Percentiles rank a stretch among this genome's conserved stretches.
These are phyloP conservation scores for Silybum marianum DNA, from an alignment of 129 eudicot species.

Conservation along the genomic window DNA sequence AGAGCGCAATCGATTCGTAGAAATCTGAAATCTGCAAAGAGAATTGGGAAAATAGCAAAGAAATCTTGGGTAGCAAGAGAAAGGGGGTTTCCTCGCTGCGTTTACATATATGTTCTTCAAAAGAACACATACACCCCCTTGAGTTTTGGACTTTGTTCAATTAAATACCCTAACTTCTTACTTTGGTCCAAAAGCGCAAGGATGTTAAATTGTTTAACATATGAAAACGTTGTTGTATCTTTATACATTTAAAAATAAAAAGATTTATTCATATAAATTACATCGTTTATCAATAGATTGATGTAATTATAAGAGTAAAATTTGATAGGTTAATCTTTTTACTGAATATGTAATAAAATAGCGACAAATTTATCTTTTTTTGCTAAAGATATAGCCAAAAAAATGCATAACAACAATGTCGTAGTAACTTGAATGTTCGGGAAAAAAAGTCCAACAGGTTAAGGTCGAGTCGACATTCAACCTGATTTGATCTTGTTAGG, in stretches of 20 bases:
- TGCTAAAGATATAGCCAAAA: too few relatives aligned
- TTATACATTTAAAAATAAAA: too few relatives aligned
- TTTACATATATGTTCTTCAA: slow-evolving; percentile 7
- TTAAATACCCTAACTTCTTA: slow-evolving; percentile 6
- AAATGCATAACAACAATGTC: not conserved
- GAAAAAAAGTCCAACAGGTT: not conserved
- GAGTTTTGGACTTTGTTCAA: slow-evolving; percentile 3
- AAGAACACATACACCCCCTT: slow-evolving; percentile 2
- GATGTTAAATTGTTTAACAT: not conserved
- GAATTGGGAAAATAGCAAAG: slow-evolving; percentile 13
- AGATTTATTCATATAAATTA: too few relatives aligned
- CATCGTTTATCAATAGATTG: too few relatives aligned
- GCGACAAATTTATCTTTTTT: too few relatives aligned
- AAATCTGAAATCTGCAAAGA: slow-evolving; percentile 6
- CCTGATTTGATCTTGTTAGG: not conserved
- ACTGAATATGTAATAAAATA: too few relatives aligned
- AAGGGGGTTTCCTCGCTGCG: slow-evolving; percentile 14
- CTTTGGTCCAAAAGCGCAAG: not conserved
- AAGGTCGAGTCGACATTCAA: not conserved
- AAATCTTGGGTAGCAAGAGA: slow-evolving; percentile 40
- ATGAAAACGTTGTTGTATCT: not conserved
- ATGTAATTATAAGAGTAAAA: too few relatives aligned
- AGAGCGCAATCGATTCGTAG: slow-evolving; percentile 15
- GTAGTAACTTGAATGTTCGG: not conserved
- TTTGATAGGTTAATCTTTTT: too few relatives aligned